Base-by-base conservation (phyloP, 2,329 filamentous ascomycete species). In the Helotiales sp. region DNA sequence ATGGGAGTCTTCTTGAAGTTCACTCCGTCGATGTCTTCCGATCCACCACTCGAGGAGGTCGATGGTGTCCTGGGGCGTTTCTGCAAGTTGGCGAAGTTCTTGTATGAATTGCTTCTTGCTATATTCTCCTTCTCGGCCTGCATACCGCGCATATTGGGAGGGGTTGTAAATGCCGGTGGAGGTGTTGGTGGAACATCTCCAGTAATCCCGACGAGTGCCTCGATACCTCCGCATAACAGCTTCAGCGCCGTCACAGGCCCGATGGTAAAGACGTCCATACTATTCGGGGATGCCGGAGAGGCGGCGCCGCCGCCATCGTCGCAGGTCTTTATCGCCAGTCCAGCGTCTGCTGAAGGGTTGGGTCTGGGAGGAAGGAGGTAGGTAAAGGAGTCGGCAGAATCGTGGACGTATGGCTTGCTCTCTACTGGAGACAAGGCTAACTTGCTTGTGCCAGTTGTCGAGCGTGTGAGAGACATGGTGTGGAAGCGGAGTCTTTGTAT, bases 181-280 rank as follows among this genome's bases (percentile, higher is more conserved):
- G 91, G 92, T n/a, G 90, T 96, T 17, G 91, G 91, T 24, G 92
- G 92, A 13, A 96, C 84, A 64, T 97, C 92, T 75, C 92, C 91
- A 1, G 91, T 92, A 66, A 90, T 83, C 70, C 86, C 85, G 30
- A 93, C 90, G 61, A 96, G 84, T 3, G 87, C 84, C 74, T 93
- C 91, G 68, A 93, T 82, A 66, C 87, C 87, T 45, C 87, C 84
- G 72, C 89, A 89, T n/a, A 98, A 85, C 70, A 97, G 82, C 75
- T 90, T 91, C 75, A 98, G 85, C 5, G 94, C 94, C 1, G 89
- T 89, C 61, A 90, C 83, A 3, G 93, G 88, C 0, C 88, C 82
- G 67, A 97, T 84, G 61, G 86, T 86, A 80, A 91, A 92, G 69
- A 97, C 85, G 77, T 93, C 90, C 78, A 91, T 84, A 66, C 70